Evolutionary conservation across 2,329 filamentous ascomycete species (phyloP).

Genomic region (Lachnellula cervina): DNA sequence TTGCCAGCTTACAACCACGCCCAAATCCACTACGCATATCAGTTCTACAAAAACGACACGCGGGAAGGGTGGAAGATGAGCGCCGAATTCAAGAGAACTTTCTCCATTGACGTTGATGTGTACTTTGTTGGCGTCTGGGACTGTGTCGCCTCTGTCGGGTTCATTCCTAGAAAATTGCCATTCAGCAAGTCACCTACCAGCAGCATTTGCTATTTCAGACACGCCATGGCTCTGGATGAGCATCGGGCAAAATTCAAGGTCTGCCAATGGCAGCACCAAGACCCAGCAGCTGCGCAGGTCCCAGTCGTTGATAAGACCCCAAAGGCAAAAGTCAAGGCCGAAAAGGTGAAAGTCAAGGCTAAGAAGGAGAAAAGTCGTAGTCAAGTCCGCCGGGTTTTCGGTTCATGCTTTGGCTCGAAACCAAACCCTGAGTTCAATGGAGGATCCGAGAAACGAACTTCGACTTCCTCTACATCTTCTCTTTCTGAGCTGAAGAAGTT

Average conservation of each 20-base stretch:
- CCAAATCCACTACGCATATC: constrained; percentile 40
- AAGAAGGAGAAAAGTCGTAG: not conserved
- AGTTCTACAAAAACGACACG: constrained; percentile 40
- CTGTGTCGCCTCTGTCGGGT: constrained; percentile 38
- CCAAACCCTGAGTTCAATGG: not conserved
- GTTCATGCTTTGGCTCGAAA: constrained; percentile 7
- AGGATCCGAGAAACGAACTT: not conserved
- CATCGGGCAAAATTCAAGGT: constrained; percentile 41
- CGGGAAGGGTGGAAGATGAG: constrained; percentile 37
- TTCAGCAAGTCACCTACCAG: constrained; percentile 36
- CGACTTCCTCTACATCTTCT: constrained; percentile 4
- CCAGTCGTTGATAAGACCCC: not conserved
- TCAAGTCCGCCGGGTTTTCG: constrained; percentile 1
- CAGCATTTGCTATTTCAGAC: constrained; percentile 36
- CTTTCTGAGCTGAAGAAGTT: constrained; percentile 1
- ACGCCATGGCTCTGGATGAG: constrained; percentile 42
- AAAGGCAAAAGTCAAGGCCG: constrained; percentile 3
- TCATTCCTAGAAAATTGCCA: constrained; percentile 36
- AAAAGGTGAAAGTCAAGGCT: constrained; percentile 1
- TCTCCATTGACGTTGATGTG: constrained; percentile 39
- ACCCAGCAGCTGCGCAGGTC: constrained; percentile 13
- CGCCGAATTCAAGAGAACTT: constrained; percentile 40
- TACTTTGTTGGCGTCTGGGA: constrained; percentile 42
- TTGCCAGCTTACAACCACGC: constrained; percentile 60
- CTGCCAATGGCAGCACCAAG: constrained; percentile 33